phyloP scores from a whole-genome alignment of 257 asterid species.

The Jaltomata sinuosa region DNA sequence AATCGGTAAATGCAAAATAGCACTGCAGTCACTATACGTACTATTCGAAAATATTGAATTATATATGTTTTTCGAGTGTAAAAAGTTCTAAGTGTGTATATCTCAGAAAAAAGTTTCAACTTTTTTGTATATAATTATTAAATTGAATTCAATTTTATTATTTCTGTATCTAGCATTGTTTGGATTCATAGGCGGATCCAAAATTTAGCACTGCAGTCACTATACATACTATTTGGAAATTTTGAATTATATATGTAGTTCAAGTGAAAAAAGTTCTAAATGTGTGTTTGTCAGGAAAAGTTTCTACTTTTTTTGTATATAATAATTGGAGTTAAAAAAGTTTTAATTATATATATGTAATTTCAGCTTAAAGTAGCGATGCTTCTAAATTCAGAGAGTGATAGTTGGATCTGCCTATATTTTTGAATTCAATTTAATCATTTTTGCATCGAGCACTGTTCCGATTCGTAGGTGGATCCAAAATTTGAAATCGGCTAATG shows the following conservation, averaged over 20 bases:
- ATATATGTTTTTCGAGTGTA: too few species aligned
- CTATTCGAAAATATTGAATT: too few species aligned
- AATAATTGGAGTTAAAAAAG: neutral
- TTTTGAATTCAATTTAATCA: slow-evolving; percentile 5
- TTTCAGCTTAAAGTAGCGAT: neutral
- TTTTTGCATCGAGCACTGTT: neutral
- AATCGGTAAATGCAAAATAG: neutral
- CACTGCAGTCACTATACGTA: neutral
- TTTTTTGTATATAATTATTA: neutral
- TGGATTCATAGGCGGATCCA: too few species aligned
- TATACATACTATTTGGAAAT: neutral
- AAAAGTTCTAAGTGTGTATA: neutral
- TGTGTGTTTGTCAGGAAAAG: neutral
- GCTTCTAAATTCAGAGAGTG: neutral
- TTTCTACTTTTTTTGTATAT: neutral
- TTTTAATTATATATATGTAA: neutral
- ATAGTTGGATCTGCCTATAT: neutral
- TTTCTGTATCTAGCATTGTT: too few species aligned
- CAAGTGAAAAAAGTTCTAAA: neutral
- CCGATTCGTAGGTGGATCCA: neutral
- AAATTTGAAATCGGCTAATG: neutral
- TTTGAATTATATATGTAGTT: neutral
- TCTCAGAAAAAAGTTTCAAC: too few species aligned
- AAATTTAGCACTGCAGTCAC: neutral
- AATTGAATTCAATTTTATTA: too few species aligned